Conservation (phyloP, 2,329 filamentous ascomycete species). For the Alternaria arbusti region DNA sequence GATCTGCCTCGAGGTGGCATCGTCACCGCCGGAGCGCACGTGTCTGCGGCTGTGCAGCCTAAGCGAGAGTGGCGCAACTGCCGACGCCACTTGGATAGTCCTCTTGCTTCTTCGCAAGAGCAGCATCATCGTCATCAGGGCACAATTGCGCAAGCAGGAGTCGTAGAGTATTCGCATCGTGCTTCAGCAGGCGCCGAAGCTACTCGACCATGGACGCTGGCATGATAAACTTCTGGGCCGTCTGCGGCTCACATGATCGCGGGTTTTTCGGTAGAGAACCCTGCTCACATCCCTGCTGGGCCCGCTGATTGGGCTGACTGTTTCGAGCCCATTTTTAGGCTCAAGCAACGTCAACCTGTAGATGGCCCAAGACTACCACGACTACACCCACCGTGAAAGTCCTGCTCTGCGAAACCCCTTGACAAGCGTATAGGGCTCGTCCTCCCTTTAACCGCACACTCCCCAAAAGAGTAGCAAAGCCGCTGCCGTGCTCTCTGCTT, state of each 20-base stretch:
- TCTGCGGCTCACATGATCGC: slow-evolving; percentile 42
- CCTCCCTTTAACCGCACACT: slow-evolving; percentile 26
- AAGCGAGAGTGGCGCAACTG: slow-evolving; percentile 25
- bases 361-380: slow-evolving; percentile 42
- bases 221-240: slow-evolving; percentile 31
- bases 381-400: slow-evolving; percentile 39
- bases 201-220: slow-evolving; percentile 36
- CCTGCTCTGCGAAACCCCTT: slow-evolving; percentile 30
- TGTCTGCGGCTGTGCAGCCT: slow-evolving; percentile 5
- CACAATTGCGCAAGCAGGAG: slow-evolving; percentile 22
- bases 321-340: slow-evolving; percentile 46
- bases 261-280: slow-evolving; percentile 28
- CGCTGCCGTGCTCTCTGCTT: slow-evolving; percentile 40
- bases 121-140: slow-evolving; percentile 11
- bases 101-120: background rate
- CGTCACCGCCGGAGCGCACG: slow-evolving; percentile 16
- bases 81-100: slow-evolving; percentile 4
- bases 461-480: slow-evolving; percentile 42
- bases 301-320: slow-evolving; percentile 42
- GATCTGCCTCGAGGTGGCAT: slow-evolving; percentile 24
- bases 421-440: slow-evolving; percentile 27
- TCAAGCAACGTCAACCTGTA: slow-evolving; percentile 48
- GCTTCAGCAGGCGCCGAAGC: slow-evolving; percentile 47
- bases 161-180: slow-evolving; percentile 19
- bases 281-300: slow-evolving; percentile 39